Base-by-base conservation (phyloP, 140 eudicot genomes). In the Cichorium intybus region DNA sequence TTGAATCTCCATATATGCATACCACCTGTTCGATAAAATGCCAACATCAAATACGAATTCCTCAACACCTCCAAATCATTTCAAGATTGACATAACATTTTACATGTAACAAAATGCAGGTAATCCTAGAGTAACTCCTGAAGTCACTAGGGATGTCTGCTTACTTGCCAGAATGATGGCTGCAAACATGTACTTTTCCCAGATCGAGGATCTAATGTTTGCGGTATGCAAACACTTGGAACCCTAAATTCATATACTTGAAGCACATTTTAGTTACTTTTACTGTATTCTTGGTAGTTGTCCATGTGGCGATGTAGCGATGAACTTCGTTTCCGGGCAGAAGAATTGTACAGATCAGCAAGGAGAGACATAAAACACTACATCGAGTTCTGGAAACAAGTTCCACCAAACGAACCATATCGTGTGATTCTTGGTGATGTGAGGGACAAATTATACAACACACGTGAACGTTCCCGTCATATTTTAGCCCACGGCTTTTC, bases 231-330 rank as follows among this genome's bases (percentile, higher is more conserved):
- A 51, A 22, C 62, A 59, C 56, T 48, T 65, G 2, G 10, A 28
- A 17, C 35, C 35, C 6, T 2, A 49, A 50, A 6, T 24, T 55
- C 24, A 72, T 22, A 24, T 34, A 29, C 52, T 68, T 71, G 48
- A 12, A 56, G 37, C 12, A 16, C 53, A 11, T 45, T 53, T 59
- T 46, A 39, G 66, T 70, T 35, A 62, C 60, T 66, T 33, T 18
- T 24, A 5, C 39, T 26, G 33, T 45, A 48, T 34, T 33, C 21
- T 68, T 79, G 39, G 61, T 68, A 93, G 99, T 22, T 93, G 73
- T 93, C 99, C 65, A 93, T 93, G 99, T 93, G 95, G 93, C 90
- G 99, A 34, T 93, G 95, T 81, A 93, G 68, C 48, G 95, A 85
- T 28, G 99, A 88, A 71, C 99, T 93, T 69, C 93, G 95, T 50